Percentiles rank a stretch among this genome's conserved stretches.
Conservation (phyloP, 2,329 filamentous ascomycete genomes). For the Pseudogymnoascus sp. region DNA sequence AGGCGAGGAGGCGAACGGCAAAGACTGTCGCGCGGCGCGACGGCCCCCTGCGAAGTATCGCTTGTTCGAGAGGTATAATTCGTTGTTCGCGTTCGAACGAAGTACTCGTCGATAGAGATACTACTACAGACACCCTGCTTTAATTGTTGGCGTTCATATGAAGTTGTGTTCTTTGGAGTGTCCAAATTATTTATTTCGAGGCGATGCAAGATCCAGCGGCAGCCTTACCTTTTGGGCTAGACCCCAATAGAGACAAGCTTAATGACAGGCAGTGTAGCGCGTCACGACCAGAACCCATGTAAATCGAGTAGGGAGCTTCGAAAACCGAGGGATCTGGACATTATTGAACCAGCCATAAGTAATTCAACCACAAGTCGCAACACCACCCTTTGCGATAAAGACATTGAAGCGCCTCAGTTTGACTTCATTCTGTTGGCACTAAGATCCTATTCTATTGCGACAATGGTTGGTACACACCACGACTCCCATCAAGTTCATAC, state of each 20-base stretch:
- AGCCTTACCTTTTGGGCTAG: constrained; percentile 8
- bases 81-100: not conserved
- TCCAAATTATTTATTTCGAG: constrained; percentile 6
- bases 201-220: constrained; percentile 2
- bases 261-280: constrained; percentile 8
- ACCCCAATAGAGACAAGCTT: constrained; percentile 7
- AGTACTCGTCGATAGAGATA: not conserved
- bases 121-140: not conserved
- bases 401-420: constrained; percentile 1
- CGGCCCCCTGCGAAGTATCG: not conserved
- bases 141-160: not conserved
- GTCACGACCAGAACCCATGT: constrained; percentile 8
- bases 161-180: not conserved
- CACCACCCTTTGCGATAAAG: not conserved
- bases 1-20: not conserved
- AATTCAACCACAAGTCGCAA: not conserved
- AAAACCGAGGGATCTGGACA: constrained; percentile 8
- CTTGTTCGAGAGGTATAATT: not conserved
- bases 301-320: constrained; percentile 8
- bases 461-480: constrained; percentile 24
- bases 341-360: not conserved
- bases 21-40: constrained; percentile 4
- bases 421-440: constrained; percentile 3
- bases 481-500: not conserved
- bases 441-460: constrained; percentile 17